Evolutionary conservation across 2,329 filamentous ascomycete genomes (phyloP).

Genomic region (Aspergillus pseudoviridinutans): DNA sequence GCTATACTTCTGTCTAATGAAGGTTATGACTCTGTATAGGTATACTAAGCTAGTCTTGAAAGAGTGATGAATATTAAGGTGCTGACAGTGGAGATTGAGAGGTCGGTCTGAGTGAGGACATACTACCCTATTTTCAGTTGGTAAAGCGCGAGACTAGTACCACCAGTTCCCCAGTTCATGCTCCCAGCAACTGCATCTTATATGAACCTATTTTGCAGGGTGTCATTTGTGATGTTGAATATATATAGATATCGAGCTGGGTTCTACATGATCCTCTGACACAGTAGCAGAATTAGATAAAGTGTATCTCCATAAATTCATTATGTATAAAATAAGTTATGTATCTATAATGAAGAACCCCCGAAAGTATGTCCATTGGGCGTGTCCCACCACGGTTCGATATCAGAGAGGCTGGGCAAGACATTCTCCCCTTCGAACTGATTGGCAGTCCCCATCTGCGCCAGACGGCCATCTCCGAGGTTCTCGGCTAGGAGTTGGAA

Average conservation of each 20-base stretch:
- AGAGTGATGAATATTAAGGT: too few species aligned
- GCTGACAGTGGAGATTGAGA: too few species aligned
- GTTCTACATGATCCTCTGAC: too few species aligned
- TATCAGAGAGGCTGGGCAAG: conserved; percentile 21
- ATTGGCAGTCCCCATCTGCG: conserved; percentile 12
- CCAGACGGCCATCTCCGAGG: conserved; percentile 14
- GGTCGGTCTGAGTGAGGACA: too few species aligned
- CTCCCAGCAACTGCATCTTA: too few species aligned
- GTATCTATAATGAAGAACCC: conserved; percentile 16
- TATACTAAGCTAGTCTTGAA: too few species aligned
- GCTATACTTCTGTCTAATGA: background rate
- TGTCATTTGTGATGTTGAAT: too few species aligned
- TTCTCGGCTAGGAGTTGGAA: conserved; percentile 22
- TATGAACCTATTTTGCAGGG: too few species aligned
- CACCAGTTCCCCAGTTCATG: too few species aligned
- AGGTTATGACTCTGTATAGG: background rate
- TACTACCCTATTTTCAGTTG: too few species aligned
- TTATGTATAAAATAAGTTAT: background rate
- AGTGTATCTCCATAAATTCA: background rate
- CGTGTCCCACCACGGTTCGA: conserved; percentile 33
- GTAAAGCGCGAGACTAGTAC: too few species aligned
- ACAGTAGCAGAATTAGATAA: background rate
- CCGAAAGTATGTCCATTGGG: conserved; percentile 14
- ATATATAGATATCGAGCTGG: too few species aligned
- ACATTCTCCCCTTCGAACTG: conserved; percentile 8